Evolutionary conservation across 129 eudicot genomes (phyloP), one percentile per base, ranked within the genome.

Genomic region (Flaveria bidentis): DNA sequence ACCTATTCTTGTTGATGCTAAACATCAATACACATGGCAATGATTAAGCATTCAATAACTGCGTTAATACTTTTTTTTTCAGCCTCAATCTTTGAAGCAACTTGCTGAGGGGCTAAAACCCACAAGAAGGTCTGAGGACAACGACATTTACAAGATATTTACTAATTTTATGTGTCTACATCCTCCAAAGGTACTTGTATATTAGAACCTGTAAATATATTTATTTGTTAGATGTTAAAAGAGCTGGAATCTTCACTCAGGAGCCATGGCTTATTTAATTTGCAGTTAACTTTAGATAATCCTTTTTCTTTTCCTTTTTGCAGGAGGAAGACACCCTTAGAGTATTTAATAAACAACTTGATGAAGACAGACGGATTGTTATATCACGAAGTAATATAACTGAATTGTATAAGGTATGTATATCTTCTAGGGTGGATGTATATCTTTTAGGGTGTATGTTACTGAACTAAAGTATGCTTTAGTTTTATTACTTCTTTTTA

Each of bases 321-420:
- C 84, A 95, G 93, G 94, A 95, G 81, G 99, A 95, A 76, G 99
- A 95, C 61, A 85, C 82, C 47, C 93, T 89, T 78, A 78, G 41
- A 78, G 77, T 78, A 47, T 78, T 93, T 65, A 88, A 85, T 79
- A 90, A 93, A 80, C 98, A 93, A 84, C 83, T 93, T 74, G 93
- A 93, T 70, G 98, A 91, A 86, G 98, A 93, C 82, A 87, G 93
- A 81, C 86, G 85, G 75, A 93, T 93, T 69, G 93, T 91, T 58
- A 88, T 91, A 74, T 84, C 98, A 20, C 85, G 98, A 64, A 93
- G 93, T 85, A 93, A 93, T 85, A 76, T 93, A 75, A 80, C 71
- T 81, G 97, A 91, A 72, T 69, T 93, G 64, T 88, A 88, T 46
- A 93, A 88, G 98, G 98, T 93, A 83, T 28, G 64, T 9, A 26